Evolutionary conservation across 2,329 filamentous ascomycete genomes (phyloP), one percentile per base, ranked within the genome.

Genomic region (Diaporthe eres): DNA sequence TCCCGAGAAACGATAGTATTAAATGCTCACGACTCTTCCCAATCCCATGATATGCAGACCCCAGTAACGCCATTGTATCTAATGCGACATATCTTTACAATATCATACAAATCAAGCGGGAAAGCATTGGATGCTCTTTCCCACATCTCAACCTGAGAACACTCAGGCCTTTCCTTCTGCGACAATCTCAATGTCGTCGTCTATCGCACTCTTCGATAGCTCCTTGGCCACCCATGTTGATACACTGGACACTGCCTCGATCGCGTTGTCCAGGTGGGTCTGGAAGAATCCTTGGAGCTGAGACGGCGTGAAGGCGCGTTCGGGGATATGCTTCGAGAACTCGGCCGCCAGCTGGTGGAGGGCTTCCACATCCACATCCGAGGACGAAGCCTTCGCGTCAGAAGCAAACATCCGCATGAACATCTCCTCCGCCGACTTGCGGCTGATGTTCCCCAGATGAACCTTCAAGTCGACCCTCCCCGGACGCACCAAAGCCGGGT

Each of bases 391-490:
- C 19, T 60, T 61, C 4, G 75, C 42, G 22, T 83, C 82, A 10
- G 80, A 78, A 10, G 79, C 76, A 72, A 84, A 84, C 82, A 84
- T 84, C 61, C 83, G 80, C 28, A 83, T 68, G 57, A 84, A 84
- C 83, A 84, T 84, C 61, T 84, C 80, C 76, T 78, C 79, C 10
- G 83, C 82, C 6, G 81, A 83, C 57, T 78, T 79, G 31, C 76
- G 82, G 60, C 81, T 84, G 74, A 84, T 84, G 42, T 84, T 81
- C 0, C 83, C 82, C 81, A 94, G 94, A 72, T 85, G 83, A 19
- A 93, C 86, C 60, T 87, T 88, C 82, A 91, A 85, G 76, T 94
- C 91, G 0, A 94, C 88, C 2, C 91, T 84, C 0, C 92, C 92
- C 0, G 92, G 91, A 0, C 92, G 86, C 34, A 92, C 87, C 1